Conservation (phyloP, 371 early-diverging fungal genomes). For the Chytridiales sp. region DNA sequence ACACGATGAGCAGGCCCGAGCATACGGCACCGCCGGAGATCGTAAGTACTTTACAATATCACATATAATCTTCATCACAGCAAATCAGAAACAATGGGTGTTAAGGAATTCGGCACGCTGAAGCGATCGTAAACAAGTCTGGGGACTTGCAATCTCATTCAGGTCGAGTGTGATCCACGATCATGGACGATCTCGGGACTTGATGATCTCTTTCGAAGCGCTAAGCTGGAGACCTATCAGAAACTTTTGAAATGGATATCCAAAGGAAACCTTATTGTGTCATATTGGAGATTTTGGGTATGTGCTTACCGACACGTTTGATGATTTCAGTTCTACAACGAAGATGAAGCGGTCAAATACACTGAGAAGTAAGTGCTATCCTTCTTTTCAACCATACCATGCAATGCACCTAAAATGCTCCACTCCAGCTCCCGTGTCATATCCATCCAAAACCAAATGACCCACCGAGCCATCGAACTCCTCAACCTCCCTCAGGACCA, state of each 20-base stretch:
- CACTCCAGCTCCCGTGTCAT: constrained; percentile 78
- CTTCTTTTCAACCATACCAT: not conserved
- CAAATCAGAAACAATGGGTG: too few species aligned
- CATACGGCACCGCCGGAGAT: constrained; percentile 96
- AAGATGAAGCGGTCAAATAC: constrained; percentile 91
- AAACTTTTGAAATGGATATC: too few species aligned
- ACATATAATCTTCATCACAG: too few species aligned
- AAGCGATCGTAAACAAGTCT: too few species aligned
- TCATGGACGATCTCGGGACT: too few species aligned
- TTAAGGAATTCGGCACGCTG: too few species aligned
- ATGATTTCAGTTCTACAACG: constrained; percentile 52
- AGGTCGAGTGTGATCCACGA: too few species aligned
- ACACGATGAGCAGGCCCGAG: too few species aligned
- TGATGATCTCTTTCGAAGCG: too few species aligned
- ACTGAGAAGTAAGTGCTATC: constrained; percentile 74
- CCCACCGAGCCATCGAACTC: constrained; percentile 87
- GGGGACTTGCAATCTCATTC: too few species aligned
- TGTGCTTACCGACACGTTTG: not conserved
- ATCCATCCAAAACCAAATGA: constrained; percentile 92
- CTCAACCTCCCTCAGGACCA: constrained; percentile 76
- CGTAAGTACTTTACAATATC: constrained; percentile 49
- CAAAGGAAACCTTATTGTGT: too few species aligned
- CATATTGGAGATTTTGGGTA: not conserved
- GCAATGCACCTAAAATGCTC: not conserved
- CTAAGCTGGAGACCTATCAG: too few species aligned